A percentile compares a stretch with the other conserved stretches of the same genome.
Conservation (phyloP, 1,284 basidiomycete species). For the Macrocybe sp. region DNA sequence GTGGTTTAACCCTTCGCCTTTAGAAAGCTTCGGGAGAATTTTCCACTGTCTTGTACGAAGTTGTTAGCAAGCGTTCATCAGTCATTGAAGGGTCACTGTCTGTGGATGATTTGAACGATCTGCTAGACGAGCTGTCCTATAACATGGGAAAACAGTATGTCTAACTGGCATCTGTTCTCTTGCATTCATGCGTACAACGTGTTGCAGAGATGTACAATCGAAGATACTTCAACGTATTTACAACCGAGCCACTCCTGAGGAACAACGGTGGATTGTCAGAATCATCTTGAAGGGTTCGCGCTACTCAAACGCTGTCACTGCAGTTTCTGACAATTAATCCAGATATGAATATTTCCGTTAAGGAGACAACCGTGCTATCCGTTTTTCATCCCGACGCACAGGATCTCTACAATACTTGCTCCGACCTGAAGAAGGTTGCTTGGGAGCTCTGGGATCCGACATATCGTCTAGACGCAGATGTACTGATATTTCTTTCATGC, state of each 20-base stretch:
- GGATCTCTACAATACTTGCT: constrained; percentile 90
- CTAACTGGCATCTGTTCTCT: constrained; percentile 1
- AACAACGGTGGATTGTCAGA: constrained; percentile 89
- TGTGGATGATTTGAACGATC: constrained; percentile 75
- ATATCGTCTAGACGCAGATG: constrained; percentile 58
- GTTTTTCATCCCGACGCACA: constrained; percentile 90
- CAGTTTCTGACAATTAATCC: background rate
- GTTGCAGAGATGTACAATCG: constrained; percentile 64
- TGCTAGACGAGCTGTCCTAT: constrained; percentile 72
- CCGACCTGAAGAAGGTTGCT: constrained; percentile 87
- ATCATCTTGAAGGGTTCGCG: constrained; percentile 85
- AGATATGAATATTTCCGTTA: constrained; percentile 80
- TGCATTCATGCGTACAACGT: constrained; percentile 2
- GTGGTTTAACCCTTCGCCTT: background rate
- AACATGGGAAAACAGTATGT: constrained; percentile 64
- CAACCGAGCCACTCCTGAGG: constrained; percentile 71
- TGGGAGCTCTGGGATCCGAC: constrained; percentile 74
- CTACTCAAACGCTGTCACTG: background rate
- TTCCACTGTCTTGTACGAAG: constrained; percentile 78
- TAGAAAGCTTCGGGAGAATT: constrained; percentile 80
- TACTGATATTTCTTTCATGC: constrained; percentile 16
- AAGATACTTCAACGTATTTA: constrained; percentile 74
- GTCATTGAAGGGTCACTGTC: constrained; percentile 73
- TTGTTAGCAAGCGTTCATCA: constrained; percentile 80
- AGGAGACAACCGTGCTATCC: constrained; percentile 83